These are phyloP conservation scores for Coemansia sp. DNA, from an alignment of 192 early-diverging fungal species.

Conservation along the genomic window DNA sequence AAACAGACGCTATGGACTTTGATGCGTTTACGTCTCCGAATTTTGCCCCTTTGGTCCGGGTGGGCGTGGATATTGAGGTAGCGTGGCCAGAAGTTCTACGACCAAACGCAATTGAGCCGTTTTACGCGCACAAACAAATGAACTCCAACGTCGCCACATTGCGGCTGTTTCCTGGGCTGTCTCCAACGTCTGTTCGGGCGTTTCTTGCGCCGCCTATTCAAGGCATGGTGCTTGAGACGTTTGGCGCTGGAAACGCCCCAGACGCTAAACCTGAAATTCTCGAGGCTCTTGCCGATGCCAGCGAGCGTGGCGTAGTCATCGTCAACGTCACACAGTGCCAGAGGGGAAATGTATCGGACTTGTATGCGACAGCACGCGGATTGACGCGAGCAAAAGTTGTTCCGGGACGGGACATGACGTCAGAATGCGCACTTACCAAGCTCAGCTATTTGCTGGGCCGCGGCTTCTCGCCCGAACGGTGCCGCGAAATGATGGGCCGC, in stretches of 20 bases:
- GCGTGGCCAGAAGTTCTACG: conserved; percentile 84
- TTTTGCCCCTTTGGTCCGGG: conserved; percentile 81
- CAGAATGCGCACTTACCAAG: conserved; percentile 95
- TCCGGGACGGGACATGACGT: conserved; percentile 92
- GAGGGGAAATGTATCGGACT: conserved; percentile 81
- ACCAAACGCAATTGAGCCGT: conserved; percentile 80
- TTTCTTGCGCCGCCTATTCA: conserved; percentile 83
- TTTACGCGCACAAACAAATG: conserved; percentile 81
- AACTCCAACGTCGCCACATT: conserved; percentile 85
- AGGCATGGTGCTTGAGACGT: conserved; percentile 94
- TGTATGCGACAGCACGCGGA: conserved; percentile 88
- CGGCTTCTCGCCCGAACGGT: conserved; percentile 60
- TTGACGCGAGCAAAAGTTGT: conserved; percentile 78
- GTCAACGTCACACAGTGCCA: conserved; percentile 93
- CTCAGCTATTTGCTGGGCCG: conserved; percentile 89
- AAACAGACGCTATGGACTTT: conserved; percentile 78
- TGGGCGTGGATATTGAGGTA: conserved; percentile 96
- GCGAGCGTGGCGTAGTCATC: conserved; percentile 91
- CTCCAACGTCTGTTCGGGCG: conserved; percentile 78
- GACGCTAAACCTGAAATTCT: conserved; percentile 84
- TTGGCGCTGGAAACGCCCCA: conserved; percentile 96
- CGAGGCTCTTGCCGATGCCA: conserved; percentile 78
- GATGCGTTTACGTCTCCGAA: conserved; percentile 89
- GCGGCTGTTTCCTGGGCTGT: conserved; percentile 93
- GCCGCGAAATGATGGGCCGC: conserved; percentile 76